These are phyloP conservation scores for Arabidopsis hybrid DNA, from an alignment of 441 rosid genomes.

Conservation along the genomic window DNA sequence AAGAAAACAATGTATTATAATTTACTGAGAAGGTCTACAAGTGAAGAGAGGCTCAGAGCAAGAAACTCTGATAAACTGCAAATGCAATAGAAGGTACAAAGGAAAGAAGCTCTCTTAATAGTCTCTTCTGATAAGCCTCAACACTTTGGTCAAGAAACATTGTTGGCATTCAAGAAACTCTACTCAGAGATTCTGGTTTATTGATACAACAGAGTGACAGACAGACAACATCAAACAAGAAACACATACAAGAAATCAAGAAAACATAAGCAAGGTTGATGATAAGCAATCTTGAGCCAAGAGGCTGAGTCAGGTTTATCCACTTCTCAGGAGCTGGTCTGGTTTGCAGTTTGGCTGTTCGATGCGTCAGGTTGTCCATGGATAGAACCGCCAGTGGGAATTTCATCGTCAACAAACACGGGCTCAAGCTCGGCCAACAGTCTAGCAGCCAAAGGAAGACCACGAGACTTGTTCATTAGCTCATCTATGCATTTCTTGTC, in stretches of 20 bases:
- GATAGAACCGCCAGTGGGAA: background rate
- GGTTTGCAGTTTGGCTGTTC: background rate
- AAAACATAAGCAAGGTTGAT: conserved; percentile 5
- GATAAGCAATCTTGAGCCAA: conserved; percentile 9
- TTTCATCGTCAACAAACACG: conserved; percentile 34
- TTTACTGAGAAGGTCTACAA: background rate
- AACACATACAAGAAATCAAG: background rate
- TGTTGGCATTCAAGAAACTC: background rate
- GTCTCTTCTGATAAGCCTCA: background rate
- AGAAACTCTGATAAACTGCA: conserved; percentile 1
- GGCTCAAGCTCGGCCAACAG: conserved; percentile 41
- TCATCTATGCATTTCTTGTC: conserved; percentile 47
- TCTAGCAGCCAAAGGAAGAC: conserved; percentile 53
- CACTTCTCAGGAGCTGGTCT: background rate
- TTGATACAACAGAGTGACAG: conserved; percentile 24
- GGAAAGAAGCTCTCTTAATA: background rate
- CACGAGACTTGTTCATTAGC: conserved; percentile 52
- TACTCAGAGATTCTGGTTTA: conserved; percentile 24
- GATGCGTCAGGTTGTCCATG: background rate
- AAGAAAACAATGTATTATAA: background rate
- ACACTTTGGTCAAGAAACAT: conserved; percentile 16
- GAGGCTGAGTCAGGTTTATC: background rate
- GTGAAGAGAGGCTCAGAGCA: background rate
- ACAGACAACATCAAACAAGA: conserved; percentile 20
- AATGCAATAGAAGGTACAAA: background rate